These are phyloP conservation scores for Penicillium sp. DNA, from an alignment of 2,329 filamentous ascomycete species.

Conservation along the genomic window DNA sequence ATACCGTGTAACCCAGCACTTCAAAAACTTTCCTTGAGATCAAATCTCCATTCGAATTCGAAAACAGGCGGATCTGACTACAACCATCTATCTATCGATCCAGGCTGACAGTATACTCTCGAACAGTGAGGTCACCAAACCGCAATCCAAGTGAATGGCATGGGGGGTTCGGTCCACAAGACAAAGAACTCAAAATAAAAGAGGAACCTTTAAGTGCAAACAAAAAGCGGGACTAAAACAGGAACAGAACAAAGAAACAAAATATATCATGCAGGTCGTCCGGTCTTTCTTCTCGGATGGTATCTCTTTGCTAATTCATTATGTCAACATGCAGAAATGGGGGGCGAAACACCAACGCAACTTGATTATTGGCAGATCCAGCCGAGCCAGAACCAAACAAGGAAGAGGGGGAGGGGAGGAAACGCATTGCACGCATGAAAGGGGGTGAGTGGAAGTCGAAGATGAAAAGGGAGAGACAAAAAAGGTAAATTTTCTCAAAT, in stretches of 20 bases:
- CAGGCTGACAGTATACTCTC: background rate
- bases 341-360: slow-evolving; percentile 13
- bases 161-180: background rate
- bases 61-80: slow-evolving; percentile 12
- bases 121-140: background rate
- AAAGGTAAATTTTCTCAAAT: background rate
- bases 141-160: background rate
- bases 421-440: slow-evolving; percentile 7
- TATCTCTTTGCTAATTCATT: slow-evolving; percentile 38
- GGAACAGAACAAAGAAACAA: slow-evolving; percentile 7
- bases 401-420: background rate
- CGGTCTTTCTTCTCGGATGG: slow-evolving; percentile 33
- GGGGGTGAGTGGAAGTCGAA: background rate
- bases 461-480: background rate
- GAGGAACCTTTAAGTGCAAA: background rate
- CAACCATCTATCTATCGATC: slow-evolving; percentile 26
- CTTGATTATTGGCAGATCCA: slow-evolving; percentile 19
- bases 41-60: slow-evolving; percentile 18
- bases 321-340: slow-evolving; percentile 34
- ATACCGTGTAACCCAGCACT: too few species aligned
- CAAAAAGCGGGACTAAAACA: background rate
- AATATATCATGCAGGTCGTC: slow-evolving; percentile 28
- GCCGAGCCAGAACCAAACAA: slow-evolving; percentile 22
- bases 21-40: background rate
- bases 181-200: slow-evolving; percentile 5